phyloP scores from a whole-genome alignment of 306 rosid species.

The Cajanus cajan region DNA sequence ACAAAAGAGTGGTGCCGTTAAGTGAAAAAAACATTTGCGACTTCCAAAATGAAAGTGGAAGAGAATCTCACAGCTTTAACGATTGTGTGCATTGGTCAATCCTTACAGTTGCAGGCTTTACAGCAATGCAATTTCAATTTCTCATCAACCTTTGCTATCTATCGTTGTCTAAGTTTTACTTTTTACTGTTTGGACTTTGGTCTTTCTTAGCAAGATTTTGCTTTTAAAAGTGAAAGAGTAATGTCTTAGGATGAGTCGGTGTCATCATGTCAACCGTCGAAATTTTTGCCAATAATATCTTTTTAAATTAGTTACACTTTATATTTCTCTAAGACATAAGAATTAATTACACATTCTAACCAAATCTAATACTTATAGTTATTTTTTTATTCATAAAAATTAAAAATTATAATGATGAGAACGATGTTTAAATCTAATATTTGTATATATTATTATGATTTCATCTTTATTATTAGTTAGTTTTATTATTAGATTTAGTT shows the following conservation, averaged over 20 bases:
- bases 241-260: neutral
- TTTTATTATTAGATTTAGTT: too few relatives aligned
- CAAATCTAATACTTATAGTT: too few relatives aligned
- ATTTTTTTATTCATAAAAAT: too few relatives aligned
- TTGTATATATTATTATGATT: too few relatives aligned
- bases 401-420: too few relatives aligned
- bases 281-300: neutral
- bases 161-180: neutral
- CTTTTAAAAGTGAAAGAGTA: neutral
- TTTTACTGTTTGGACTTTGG: neutral
- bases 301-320: too few relatives aligned
- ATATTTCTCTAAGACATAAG: too few relatives aligned
- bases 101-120: slow-evolving; percentile 14
- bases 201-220: neutral
- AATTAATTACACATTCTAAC: too few relatives aligned
- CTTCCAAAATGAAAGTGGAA: slow-evolving; percentile 28
- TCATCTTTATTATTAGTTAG: too few relatives aligned
- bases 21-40: slow-evolving; percentile 21
- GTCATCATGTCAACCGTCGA: neutral
- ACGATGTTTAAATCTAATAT: too few relatives aligned
- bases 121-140: slow-evolving; percentile 28
- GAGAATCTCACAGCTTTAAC: slow-evolving; percentile 41
- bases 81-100: slow-evolving; percentile 27
- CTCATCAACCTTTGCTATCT: neutral
- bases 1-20: slow-evolving; percentile 16